phyloP scores from a whole-genome alignment of 495 filamentous ascomycete genomes.

The Poronia punctata region DNA sequence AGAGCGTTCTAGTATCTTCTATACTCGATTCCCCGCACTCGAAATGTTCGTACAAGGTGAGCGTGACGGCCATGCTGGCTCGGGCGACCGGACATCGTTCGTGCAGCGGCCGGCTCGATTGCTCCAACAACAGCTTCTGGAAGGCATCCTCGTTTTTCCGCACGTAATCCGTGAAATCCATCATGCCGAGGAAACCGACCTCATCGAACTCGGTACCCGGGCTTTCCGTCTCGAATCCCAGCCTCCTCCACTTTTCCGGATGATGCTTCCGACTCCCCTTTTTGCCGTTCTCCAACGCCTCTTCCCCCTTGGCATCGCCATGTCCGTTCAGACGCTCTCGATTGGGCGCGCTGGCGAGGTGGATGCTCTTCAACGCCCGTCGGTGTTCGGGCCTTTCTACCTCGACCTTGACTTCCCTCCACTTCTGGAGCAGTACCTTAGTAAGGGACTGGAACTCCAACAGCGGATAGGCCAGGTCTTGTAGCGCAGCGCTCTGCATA shows the following conservation, averaged over 20 bases:
- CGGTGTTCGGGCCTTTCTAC: constrained; percentile 84
- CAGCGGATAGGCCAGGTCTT: constrained; percentile 87
- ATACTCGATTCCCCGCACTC: constrained; percentile 82
- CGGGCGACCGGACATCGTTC: constrained; percentile 84
- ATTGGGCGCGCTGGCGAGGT: constrained; percentile 74
- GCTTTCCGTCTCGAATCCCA: constrained; percentile 88
- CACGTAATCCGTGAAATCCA: constrained; percentile 93
- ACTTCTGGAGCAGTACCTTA: constrained; percentile 84
- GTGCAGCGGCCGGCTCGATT: constrained; percentile 62
- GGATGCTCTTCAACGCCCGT: constrained; percentile 73
- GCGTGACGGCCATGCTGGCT: constrained; percentile 80
- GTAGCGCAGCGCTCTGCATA: constrained; percentile 90
- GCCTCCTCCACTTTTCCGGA: constrained; percentile 86
- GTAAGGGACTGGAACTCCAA: constrained; percentile 91
- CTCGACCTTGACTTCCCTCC: constrained; percentile 79
- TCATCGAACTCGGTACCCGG: constrained; percentile 78
- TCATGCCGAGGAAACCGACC: constrained; percentile 89
- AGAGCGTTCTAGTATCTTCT: constrained; percentile 68
- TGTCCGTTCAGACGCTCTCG: constrained; percentile 33
- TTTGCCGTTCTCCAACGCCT: constrained; percentile 30
- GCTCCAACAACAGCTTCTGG: constrained; percentile 85
- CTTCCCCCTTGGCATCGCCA: constrained; percentile 17
- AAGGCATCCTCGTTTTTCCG: constrained; percentile 85
- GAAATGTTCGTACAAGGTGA: constrained; percentile 90
- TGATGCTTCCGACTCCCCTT: constrained; percentile 62